Evolutionary conservation across 768 basidiomycete genomes (phyloP), one percentile per base, ranked within the genome.

Genomic region (Rhodotorula toruloides): DNA sequence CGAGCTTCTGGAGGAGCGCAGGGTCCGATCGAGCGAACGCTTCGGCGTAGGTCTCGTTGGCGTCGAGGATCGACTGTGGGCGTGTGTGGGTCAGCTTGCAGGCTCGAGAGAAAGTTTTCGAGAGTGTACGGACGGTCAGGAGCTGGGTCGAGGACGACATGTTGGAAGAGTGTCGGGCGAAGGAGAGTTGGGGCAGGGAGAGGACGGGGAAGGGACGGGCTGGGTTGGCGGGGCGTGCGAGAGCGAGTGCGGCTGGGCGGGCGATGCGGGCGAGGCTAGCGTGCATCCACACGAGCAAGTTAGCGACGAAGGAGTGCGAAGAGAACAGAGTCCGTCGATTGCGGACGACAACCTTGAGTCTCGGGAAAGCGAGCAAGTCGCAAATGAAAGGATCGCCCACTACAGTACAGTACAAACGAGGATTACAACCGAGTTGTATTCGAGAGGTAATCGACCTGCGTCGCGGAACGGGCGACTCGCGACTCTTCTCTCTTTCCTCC

Each of bases 41-140:
- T 29, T 60, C 63, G 43, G 67, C 66, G 54, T 72, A 72, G 13
- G 66, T 67, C 47, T 67, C 66, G 66, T 67, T 67, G 6, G 66
- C 36, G 61, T 67, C 66, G 49, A 67, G 56, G 56, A 67, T 59
- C 34, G 34, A 34, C 29, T 61, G 66, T 6, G 55, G 12, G 44
- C 40, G 57, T 7, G 44, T 4, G 34, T 4, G 7, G 22, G 37
- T 53, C 17, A 29, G 36, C 22, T 37, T 22, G 37, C 2, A 40
- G 58, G 12, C 10, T 34, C 22, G 34, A 37, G 5, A 34, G 42
- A 46, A 44, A 32, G 31, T 22, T 22, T 19, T n/a, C 3, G 27
- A 12, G 61, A 37, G 54, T 49, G n/a, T 54, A n/a, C 27, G 56
- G 3, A 48, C 57, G 34, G n/a, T 34, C 5, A 58, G 57, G 47